A percentile compares a stretch with the other conserved stretches of the same genome.
These are phyloP conservation scores for Carpinus fangiana DNA, from an alignment of 306 rosid genomes.

Conservation along the genomic window DNA sequence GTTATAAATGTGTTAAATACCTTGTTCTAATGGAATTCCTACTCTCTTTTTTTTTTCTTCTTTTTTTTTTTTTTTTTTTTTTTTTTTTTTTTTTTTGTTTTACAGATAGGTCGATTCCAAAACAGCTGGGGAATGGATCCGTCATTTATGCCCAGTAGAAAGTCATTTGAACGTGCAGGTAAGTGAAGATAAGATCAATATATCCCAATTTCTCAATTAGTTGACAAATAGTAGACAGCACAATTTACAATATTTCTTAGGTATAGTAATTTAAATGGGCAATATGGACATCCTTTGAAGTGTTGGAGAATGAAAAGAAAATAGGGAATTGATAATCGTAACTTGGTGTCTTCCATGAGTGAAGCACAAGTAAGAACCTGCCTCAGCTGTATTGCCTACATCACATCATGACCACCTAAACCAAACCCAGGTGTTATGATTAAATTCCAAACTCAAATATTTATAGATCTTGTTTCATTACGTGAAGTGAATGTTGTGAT, in stretches of 20 bases:
- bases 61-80: no score
- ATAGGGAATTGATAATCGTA: background rate
- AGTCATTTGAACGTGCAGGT: constrained; percentile 97
- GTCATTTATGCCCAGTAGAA: constrained; percentile 88
- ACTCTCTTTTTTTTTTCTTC: background rate
- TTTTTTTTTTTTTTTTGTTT: background rate
- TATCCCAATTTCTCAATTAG: constrained; percentile 6
- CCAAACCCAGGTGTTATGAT: background rate
- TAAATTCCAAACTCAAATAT: background rate
- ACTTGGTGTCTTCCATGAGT: background rate
- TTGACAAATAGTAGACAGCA: background rate
- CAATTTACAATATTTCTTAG: background rate
- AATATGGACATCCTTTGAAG: background rate
- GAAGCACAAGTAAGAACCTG: background rate
- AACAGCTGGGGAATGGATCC: constrained; percentile 97
- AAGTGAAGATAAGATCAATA: constrained; percentile 11
- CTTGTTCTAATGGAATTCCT: background rate
- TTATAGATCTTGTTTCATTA: background rate
- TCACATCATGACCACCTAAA: background rate
- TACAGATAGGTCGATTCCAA: constrained; percentile 80
- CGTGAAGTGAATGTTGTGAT: background rate
- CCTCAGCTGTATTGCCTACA: background rate
- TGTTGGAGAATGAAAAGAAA: background rate
- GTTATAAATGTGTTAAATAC: background rate
- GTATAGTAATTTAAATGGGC: background rate